Evolutionary conservation across 2,329 filamentous ascomycete genomes (phyloP).

Genomic region (Diaporthe eres): DNA sequence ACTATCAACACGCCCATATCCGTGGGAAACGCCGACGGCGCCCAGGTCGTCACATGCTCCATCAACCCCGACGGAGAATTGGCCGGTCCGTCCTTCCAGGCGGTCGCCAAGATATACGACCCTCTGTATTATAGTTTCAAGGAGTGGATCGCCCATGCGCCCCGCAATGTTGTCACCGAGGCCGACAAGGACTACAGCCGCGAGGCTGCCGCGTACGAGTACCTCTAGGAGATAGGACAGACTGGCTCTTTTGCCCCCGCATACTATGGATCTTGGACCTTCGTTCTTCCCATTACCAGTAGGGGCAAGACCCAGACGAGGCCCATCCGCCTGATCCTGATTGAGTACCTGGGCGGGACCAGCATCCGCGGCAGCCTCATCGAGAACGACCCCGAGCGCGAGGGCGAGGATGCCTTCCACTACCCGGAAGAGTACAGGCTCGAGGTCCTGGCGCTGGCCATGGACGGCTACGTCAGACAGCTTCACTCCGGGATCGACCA

Average conservation of each 20-base stretch:
- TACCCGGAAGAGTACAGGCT: neutral
- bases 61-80: neutral
- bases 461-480: constrained; percentile 16
- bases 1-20: neutral
- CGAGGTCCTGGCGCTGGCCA: constrained; percentile 8
- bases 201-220: constrained; percentile 6
- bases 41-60: constrained; percentile 4
- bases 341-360: neutral
- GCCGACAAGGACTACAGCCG: constrained; percentile 14
- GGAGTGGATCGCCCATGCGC: neutral
- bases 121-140: neutral
- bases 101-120: constrained; percentile 18
- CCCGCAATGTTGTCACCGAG: neutral
- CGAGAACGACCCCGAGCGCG: neutral
- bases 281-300: neutral
- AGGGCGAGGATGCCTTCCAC: neutral
- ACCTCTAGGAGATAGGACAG: neutral
- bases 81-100: neutral
- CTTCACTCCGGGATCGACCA: constrained; percentile 8
- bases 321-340: neutral
- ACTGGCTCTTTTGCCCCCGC: neutral
- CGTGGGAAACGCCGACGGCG: neutral
- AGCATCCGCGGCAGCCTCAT: neutral
- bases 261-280: constrained; percentile 10
- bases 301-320: neutral